Conservation (phyloP, 768 basidiomycete species). For the Leccinellum rugosiceps region DNA sequence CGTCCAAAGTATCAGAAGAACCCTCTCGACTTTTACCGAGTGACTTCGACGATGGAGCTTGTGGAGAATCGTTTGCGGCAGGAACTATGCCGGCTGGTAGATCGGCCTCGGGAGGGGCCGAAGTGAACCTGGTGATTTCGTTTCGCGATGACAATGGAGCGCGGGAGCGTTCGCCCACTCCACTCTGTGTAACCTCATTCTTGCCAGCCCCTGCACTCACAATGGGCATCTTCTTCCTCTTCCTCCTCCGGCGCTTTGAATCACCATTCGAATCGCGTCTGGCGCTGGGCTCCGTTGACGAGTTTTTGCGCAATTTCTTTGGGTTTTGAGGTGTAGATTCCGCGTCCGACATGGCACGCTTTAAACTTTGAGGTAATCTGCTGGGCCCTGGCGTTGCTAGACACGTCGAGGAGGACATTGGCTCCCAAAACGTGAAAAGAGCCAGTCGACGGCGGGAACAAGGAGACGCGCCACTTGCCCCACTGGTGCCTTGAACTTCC, state of each 20-base stretch:
- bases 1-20: neutral
- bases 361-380: conserved; percentile 1
- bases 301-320: conserved; percentile 26
- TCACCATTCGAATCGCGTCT: conserved; percentile 23
- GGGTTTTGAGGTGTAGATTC: conserved; percentile 17
- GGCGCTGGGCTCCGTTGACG: conserved; percentile 12
- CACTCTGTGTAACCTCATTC: conserved; percentile 7
- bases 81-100: neutral
- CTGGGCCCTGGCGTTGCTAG: conserved; percentile 15
- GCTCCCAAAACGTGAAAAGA: neutral
- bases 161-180: conserved; percentile 10
- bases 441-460: neutral
- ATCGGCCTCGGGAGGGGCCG: conserved; percentile 14
- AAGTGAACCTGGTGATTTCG: conserved; percentile 27
- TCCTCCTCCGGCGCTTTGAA: conserved; percentile 26
- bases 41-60: neutral
- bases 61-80: neutral
- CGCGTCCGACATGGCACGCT: conserved; percentile 24
- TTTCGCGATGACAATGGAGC: conserved; percentile 22
- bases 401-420: conserved; percentile 28
- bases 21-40: neutral
- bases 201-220: conserved; percentile 12
- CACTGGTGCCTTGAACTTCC: conserved; percentile 9
- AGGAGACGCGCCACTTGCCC: conserved; percentile 1
- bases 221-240: conserved; percentile 28